Percentiles rank a stretch among this genome's conserved stretches.
phyloP scores from a whole-genome alignment of 2,329 filamentous ascomycete species.

The Epichloe bromicola region DNA sequence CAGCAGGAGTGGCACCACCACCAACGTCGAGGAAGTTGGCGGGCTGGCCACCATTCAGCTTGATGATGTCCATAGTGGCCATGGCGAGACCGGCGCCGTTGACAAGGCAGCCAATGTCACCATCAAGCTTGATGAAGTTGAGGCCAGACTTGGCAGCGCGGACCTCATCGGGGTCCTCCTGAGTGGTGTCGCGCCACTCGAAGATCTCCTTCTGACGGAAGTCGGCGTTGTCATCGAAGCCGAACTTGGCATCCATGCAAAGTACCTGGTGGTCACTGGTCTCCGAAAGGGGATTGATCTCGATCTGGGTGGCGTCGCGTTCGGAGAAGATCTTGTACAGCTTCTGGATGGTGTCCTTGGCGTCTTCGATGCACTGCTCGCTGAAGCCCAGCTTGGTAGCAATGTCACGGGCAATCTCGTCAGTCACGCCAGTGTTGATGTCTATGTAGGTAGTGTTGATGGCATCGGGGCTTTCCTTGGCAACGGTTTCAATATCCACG shows the following conservation, averaged over 20 bases:
- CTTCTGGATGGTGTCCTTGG: constrained; percentile 94
- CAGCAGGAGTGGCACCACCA: constrained; percentile 89
- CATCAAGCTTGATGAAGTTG: constrained; percentile 99
- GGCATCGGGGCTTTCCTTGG: constrained; percentile 92
- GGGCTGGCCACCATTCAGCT: constrained; percentile 90
- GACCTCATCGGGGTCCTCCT: constrained; percentile 96
- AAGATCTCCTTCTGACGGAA: constrained; percentile 98
- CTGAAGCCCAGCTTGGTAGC: constrained; percentile 91
- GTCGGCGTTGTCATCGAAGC: constrained; percentile 97
- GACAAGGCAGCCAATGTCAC: constrained; percentile 97
- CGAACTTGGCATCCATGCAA: constrained; percentile 98
- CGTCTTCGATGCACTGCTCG: constrained; percentile 91
- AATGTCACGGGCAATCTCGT: constrained; percentile 84
- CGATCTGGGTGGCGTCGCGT: constrained; percentile 97
- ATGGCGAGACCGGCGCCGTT: constrained; percentile 98
- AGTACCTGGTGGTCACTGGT: constrained; percentile 96
- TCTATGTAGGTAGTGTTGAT: constrained; percentile 90
- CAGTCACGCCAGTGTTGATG: constrained; percentile 89
- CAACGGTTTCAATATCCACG: constrained; percentile 98
- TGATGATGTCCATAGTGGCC: constrained; percentile 99
- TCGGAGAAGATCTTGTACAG: constrained; percentile 98
- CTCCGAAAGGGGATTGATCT: constrained; percentile 98
- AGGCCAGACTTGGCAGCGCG: constrained; percentile 87
- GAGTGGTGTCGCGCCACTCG: constrained; percentile 80
- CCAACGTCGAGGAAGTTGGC: constrained; percentile 99